Percentiles rank a stretch among this genome's conserved stretches.
phyloP scores from a whole-genome alignment of 1,284 basidiomycete species.

The Uromyces viciae-fabae region DNA sequence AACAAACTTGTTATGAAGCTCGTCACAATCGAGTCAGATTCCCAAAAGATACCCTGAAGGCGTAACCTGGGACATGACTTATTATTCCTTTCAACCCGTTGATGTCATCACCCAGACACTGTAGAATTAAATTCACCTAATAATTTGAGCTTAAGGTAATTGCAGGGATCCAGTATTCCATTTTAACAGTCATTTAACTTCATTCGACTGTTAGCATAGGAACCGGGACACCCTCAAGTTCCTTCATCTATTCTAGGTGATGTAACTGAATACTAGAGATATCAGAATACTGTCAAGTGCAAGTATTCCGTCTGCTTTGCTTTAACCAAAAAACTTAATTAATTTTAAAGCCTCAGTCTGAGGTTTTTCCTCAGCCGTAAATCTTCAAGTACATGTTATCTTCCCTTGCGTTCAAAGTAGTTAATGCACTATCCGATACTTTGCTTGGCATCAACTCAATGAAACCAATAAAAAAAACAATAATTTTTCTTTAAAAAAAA shows the following conservation, averaged over 20 bases:
- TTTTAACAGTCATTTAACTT: too few species aligned
- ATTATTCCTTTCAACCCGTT: too few species aligned
- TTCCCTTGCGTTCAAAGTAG: neutral
- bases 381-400: neutral
- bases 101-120: too few species aligned
- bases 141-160: too few species aligned
- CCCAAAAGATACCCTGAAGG: too few species aligned
- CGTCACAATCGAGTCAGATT: too few species aligned
- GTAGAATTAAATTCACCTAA: too few species aligned
- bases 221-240: neutral
- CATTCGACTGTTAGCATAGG: neutral
- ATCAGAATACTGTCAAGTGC: conserved; percentile 1
- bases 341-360: neutral
- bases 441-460: neutral
- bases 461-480: conserved; percentile 2
- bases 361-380: neutral
- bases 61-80: too few species aligned
- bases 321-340: neutral
- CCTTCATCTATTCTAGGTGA: too few species aligned
- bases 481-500: neutral
- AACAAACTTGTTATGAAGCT: too few species aligned
- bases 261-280: too few species aligned
- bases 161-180: too few species aligned
- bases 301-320: neutral
- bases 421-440: neutral